Evolutionary conservation across 345 rosid species (phyloP), one percentile per base, ranked within the genome.

Genomic region (Syzygium aromaticum): DNA sequence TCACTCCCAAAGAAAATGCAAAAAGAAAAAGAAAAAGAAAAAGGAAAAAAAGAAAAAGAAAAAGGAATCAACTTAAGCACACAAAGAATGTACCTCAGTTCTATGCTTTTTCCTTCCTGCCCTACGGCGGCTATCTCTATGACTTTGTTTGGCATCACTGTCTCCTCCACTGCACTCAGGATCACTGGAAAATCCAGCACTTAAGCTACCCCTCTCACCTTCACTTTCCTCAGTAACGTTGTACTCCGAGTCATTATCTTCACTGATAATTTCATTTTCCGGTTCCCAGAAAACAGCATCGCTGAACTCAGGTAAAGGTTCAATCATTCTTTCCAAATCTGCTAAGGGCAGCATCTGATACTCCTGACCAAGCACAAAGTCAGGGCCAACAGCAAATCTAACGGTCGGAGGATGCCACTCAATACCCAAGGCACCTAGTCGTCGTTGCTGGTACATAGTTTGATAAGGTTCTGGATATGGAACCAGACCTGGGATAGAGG

Each of bases 401-500:
- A 92, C 90, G 85, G 96, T 87, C 82, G 98, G 88, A 57, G 97
- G 98, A 64, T 89, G 95, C 99, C 99, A 96, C 91, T 96, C 99
- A 86, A 95, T 87, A 83, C 99, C 98, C 88, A 98, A 90, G 27
- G 98, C 96, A 85, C 99, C 99, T 88, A 98, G 94, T 87, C 99
- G 95, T 73, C 96, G 95, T 89, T 93, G 93, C 95, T 98, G 99
- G 92, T 91, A 98, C 95, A 94, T 92, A 87, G 92, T 95, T 91
- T 98, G 99, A 90, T 96, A 97, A 85, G 98, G 99, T 92, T 98
- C 99, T 54, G 98, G 92, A 91, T 98, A 98, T 28, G 99, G 99
- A 91, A 93, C 92, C 98, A 98, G 94, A 88, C 98, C 99, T 96
- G 89, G 87, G 87, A 90, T 77, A 84, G 80, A 28, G 84, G 90